Evolutionary conservation across 2,329 filamentous ascomycete genomes (phyloP).

Genomic region (Pseudocercospora vitis): DNA sequence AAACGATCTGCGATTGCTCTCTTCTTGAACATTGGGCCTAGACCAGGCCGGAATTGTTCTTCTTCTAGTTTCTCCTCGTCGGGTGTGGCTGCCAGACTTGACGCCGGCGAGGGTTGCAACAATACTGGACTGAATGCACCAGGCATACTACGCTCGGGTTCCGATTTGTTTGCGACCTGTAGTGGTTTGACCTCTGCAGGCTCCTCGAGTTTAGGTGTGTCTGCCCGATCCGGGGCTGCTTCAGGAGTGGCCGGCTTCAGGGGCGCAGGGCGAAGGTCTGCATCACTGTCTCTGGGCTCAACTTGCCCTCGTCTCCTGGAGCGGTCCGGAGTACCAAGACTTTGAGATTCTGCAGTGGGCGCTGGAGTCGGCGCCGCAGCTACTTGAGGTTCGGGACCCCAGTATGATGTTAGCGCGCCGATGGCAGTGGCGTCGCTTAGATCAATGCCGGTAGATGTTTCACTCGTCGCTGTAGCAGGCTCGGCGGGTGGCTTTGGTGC

Average conservation of each 20-base stretch:
- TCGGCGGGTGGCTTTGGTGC: conserved; percentile 18
- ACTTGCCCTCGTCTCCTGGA: conserved; percentile 26
- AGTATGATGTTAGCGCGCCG: conserved; percentile 30
- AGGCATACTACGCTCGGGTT: conserved; percentile 21
- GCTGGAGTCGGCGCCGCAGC: conserved; percentile 13
- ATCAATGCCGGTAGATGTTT: conserved; percentile 29
- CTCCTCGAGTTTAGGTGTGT: conserved; percentile 16
- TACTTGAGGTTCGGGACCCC: conserved; percentile 26
- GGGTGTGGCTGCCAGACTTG: conserved; percentile 23
- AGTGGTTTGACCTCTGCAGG: conserved; percentile 24
- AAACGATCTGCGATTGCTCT: conserved; percentile 71
- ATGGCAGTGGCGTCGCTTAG: conserved; percentile 29
- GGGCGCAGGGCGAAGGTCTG: conserved; percentile 36
- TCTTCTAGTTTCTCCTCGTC: conserved; percentile 25
- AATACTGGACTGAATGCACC: conserved; percentile 17
- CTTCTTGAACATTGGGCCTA: conserved; percentile 88
- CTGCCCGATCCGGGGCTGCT: background rate
- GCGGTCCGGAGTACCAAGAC: conserved; percentile 30
- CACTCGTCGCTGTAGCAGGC: conserved; percentile 21
- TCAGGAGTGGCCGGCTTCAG: conserved; percentile 25
- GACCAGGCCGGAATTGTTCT: conserved; percentile 65
- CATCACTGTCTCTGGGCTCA: conserved; percentile 22
- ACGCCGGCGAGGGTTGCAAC: conserved; percentile 10
- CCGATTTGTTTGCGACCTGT: conserved; percentile 22
- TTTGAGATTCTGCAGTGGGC: conserved; percentile 18